Percentiles rank a stretch among this genome's conserved stretches.
phyloP scores from a whole-genome alignment of 192 early-diverging fungal genomes.

The Allomyces javanicus region DNA sequence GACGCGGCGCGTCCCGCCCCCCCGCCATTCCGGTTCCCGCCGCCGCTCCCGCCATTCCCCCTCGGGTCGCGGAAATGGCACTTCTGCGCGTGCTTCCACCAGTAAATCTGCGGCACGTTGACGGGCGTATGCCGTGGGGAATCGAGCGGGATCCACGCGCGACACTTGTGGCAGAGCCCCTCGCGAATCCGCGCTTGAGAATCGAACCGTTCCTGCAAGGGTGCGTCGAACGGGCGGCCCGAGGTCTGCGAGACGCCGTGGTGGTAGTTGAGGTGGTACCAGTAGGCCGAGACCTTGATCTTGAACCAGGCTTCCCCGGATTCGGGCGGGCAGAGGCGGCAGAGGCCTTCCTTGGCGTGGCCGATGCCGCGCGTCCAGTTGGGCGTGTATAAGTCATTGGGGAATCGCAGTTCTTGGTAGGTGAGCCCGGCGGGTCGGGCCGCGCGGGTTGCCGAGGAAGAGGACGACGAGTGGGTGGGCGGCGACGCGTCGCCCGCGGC shows the following conservation, averaged over 20 bases:
- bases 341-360: constrained; percentile 24
- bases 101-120: constrained; percentile 26
- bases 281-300: constrained; percentile 31
- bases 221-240: constrained; percentile 17
- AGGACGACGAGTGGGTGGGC: too few relatives aligned
- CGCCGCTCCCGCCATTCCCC: constrained; percentile 3
- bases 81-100: constrained; percentile 29
- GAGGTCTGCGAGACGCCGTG: constrained; percentile 25
- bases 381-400: constrained; percentile 25
- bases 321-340: constrained; percentile 15
- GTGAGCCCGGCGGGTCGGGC: background rate
- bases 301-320: constrained; percentile 16
- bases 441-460: background rate
- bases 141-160: constrained; percentile 17
- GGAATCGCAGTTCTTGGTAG: background rate
- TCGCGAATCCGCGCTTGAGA: constrained; percentile 6
- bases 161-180: constrained; percentile 21
- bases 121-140: constrained; percentile 15
- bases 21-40: constrained; percentile 5
- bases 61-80: constrained; percentile 8
- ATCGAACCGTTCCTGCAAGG: constrained; percentile 1
- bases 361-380: constrained; percentile 25
- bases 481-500: too few relatives aligned
- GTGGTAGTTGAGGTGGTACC: constrained; percentile 26
- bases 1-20: too few relatives aligned